These are phyloP conservation scores for Pyricularia sp. DNA, from an alignment of 2,329 filamentous ascomycete species.

Conservation along the genomic window DNA sequence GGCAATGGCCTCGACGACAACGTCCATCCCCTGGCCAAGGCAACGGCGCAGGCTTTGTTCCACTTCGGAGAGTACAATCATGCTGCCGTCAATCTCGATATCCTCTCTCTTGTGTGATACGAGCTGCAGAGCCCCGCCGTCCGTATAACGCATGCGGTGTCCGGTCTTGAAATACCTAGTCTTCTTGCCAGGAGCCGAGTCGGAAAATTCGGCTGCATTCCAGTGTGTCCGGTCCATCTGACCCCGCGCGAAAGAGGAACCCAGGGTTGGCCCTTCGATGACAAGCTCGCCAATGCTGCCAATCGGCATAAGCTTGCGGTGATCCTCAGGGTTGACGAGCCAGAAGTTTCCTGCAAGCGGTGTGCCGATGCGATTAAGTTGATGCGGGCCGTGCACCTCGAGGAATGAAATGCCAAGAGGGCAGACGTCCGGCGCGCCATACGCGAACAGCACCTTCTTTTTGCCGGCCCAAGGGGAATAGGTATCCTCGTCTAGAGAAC, in stretches of 20 bases:
- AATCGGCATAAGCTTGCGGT: slow-evolving; percentile 38
- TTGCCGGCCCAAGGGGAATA: slow-evolving; percentile 35
- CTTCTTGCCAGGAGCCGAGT: slow-evolving; percentile 15
- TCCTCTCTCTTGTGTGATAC: slow-evolving; percentile 33
- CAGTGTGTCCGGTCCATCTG: slow-evolving; percentile 17
- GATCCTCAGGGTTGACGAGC: slow-evolving; percentile 43
- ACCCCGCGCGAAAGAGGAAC: slow-evolving; percentile 25
- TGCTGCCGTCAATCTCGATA: slow-evolving; percentile 26
- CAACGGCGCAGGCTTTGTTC: slow-evolving; percentile 37
- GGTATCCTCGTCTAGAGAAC: slow-evolving; percentile 39
- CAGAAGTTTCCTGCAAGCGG: slow-evolving; percentile 41
- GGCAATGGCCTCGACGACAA: slow-evolving; percentile 36
- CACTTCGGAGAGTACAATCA: slow-evolving; percentile 31
- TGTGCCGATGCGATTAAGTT: slow-evolving; percentile 32
- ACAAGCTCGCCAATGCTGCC: slow-evolving; percentile 50
- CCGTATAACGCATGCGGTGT: slow-evolving; percentile 38
- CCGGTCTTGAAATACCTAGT: slow-evolving; percentile 38
- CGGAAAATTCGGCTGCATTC: slow-evolving; percentile 13
- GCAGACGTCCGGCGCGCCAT: slow-evolving; percentile 41
- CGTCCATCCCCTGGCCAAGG: slow-evolving; percentile 35
- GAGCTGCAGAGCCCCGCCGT: slow-evolving; percentile 37
- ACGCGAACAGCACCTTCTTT: slow-evolving; percentile 37
- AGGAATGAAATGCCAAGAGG: slow-evolving; percentile 41
- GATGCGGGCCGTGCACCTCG: slow-evolving; percentile 26
- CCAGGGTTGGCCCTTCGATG: slow-evolving; percentile 45